Evolutionary conservation across 169 alveolate genomes (phyloP), one percentile per base, ranked within the genome.

Genomic region (Plasmodium reichenowi): DNA sequence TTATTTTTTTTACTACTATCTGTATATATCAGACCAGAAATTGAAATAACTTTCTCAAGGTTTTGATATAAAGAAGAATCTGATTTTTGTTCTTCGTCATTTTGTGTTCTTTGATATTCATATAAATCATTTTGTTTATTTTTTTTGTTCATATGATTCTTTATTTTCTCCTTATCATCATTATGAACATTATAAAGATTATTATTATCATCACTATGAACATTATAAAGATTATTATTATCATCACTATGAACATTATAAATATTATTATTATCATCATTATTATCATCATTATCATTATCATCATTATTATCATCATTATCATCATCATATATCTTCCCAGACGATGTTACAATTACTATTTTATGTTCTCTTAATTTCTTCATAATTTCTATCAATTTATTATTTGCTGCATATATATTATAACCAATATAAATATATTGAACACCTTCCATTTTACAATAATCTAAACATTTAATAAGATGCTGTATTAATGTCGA

Each of bases 391-490:
- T 60, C 17, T 8, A 74, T 66, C 54, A 74, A 74, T 62, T 74
- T 22, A 20, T 74, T 74, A 52, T 67, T 74, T 52, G 38, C 22
- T 52, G 10, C 88, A 22, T 74, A 32, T 26, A 74, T 67, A 62
- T 74, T 74, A 32, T 74, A 74, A 62, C 54, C 38, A 4, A 74
- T 54, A 32, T 74, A 74, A 66, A 74, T 74, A 26, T 62, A 50
- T 62, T 74, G 60, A 22, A 66, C 74, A 2, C 15, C 54, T 50
- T 54, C 63, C 17, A n/a, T 67, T 74, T 32, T 74, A 66, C 88
- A 74, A 43, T 62, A 45, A 60, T 74, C 74, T 66, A 74, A 15
- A 22, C 88, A 74, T 45, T 74, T 74, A 52, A 74, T 54, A 29
- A 74, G 29, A 38, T 38, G 9, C 9, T 72, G 88, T 13, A 60